These are phyloP conservation scores for Herpetospermum pedunculosum DNA, from an alignment of 306 rosid genomes.

Conservation along the genomic window DNA sequence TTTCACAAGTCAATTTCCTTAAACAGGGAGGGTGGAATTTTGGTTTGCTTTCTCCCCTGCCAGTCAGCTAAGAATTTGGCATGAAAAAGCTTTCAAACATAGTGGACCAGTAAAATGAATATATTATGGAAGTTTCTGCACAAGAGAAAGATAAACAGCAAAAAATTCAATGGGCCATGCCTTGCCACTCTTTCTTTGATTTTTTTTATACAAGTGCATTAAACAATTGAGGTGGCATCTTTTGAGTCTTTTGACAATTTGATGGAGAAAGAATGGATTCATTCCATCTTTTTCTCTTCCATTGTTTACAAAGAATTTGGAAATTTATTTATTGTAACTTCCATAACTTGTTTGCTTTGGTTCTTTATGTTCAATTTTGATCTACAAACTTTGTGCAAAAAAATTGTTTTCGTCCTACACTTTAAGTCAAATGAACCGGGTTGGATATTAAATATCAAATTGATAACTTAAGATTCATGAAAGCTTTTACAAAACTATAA, in stretches of 20 bases:
- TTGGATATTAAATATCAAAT: neutral
- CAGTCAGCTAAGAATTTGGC: neutral
- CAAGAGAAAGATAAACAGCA: neutral
- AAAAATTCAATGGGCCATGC: neutral
- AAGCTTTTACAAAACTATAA: neutral
- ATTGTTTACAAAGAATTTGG: neutral
- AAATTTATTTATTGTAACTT: neutral
- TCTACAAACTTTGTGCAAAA: neutral
- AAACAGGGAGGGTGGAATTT: neutral
- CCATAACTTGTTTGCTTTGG: neutral
- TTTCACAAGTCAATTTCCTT: neutral
- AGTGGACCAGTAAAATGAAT: neutral
- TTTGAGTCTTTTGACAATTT: neutral
- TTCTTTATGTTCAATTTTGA: neutral
- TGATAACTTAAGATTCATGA: neutral
- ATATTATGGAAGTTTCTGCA: neutral
- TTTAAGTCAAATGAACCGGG: neutral
- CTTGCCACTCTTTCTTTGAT: neutral
- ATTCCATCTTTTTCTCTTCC: neutral
- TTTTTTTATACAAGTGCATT: neutral
- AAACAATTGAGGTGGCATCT: neutral
- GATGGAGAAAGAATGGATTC: neutral
- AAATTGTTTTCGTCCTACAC: neutral
- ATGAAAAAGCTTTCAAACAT: neutral
- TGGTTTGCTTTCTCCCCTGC: neutral